Evolutionary conservation across 257 asterid genomes (phyloP), one percentile per base, ranked within the genome.

Genomic region (Solanum ahanhuiri): DNA sequence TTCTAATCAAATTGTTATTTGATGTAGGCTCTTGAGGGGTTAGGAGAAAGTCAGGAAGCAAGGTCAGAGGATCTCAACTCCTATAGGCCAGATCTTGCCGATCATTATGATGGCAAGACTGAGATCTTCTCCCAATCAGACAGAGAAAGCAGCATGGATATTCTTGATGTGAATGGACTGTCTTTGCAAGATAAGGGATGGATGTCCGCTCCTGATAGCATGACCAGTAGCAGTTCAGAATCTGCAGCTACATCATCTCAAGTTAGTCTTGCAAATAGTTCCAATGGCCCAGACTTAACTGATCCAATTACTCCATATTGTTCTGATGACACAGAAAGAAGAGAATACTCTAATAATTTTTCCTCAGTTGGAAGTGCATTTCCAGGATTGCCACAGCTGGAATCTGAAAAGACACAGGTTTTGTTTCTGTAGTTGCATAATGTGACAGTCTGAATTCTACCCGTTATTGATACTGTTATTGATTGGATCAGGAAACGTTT

Each of bases 21-120:
- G 28, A 69, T 91, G 43, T 88, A 97, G 99, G 99, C 98, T 91
- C 98, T 97, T 88, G 99, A 95, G 91, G 99, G 99, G 60, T 91
- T 97, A 87, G 98, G 99, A 75, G 99, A 94, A 83, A 92, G 97
- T 92, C 93, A 95, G 90, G 97, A 94, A 88, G 93, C 88, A 87
- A 89, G 91, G 83, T 92, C 98, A 33, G 92, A 92, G 88, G 97
- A 93, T 66, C 91, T 90, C 86, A 93, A 92, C 89, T 89, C 95
- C 35, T 86, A 91, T 86, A 90, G 93, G 89, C 88, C 88, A 77
- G 96, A 91, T 88, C 89, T 95, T 64, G 92, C 85, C 71, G 51
- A 91, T 69, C 93, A 87, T 73, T 91, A 91, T 79, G 88, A 91
- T 83, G 87, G 91, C 33, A 92, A 91, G 87, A 88, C 90, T 45